A percentile compares a stretch with the other conserved stretches of the same genome.
These are phyloP conservation scores for Glonium stellatum DNA, from an alignment of 495 filamentous ascomycete genomes.

Conservation along the genomic window DNA sequence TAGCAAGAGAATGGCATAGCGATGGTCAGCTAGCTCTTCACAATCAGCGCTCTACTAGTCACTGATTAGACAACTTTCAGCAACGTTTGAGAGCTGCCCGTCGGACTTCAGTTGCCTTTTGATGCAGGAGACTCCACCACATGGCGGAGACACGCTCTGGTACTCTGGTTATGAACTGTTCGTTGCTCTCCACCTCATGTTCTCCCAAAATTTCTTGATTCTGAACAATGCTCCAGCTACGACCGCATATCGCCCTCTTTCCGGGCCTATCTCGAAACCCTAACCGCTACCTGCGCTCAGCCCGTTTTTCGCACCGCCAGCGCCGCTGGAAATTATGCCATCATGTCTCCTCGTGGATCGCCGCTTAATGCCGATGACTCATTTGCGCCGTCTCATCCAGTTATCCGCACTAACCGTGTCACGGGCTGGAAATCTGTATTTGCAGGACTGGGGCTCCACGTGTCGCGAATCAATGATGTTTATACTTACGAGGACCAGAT, in stretches of 20 bases:
- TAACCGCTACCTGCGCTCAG: conserved; percentile 41
- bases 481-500: conserved; percentile 36
- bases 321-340: conserved; percentile 35
- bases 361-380: conserved; percentile 37
- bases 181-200: neutral
- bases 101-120: conserved; percentile 38
- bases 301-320: conserved; percentile 37
- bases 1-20: conserved; percentile 42
- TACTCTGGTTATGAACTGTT: conserved; percentile 40
- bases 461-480: conserved; percentile 38
- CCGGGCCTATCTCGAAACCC: conserved; percentile 1
- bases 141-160: conserved; percentile 44
- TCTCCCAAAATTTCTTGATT: no score
- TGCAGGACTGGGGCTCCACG: conserved; percentile 40
- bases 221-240: conserved; percentile 9
- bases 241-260: conserved; percentile 18
- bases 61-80: no score
- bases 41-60: no score
- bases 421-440: conserved; percentile 47
- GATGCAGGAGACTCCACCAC: conserved; percentile 38
- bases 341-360: conserved; percentile 38
- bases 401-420: conserved; percentile 44
- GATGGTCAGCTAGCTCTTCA: conserved; percentile 15
- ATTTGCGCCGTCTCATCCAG: conserved; percentile 40
- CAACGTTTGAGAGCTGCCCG: conserved; percentile 9